phyloP scores from a whole-genome alignment of 208 protist species.

The Leptomonas seymouri region DNA sequence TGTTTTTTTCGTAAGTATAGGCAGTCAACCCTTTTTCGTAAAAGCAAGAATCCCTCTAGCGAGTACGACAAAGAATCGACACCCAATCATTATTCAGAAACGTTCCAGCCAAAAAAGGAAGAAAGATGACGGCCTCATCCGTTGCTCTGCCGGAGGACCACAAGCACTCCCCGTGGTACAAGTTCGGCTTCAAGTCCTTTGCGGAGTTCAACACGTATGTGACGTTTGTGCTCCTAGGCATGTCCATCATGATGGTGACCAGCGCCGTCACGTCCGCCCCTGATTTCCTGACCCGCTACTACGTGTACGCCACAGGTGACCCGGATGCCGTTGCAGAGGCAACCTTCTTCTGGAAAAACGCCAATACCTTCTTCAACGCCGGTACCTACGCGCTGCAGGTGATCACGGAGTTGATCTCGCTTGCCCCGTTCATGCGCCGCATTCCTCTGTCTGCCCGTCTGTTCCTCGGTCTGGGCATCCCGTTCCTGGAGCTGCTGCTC shows the following conservation, averaged over 20 bases:
- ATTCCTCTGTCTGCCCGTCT: slow-evolving; percentile 60
- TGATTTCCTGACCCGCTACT: slow-evolving; percentile 76
- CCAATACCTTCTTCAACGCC: slow-evolving; percentile 85
- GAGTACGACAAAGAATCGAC: neutral
- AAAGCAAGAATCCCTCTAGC: slow-evolving; percentile 1
- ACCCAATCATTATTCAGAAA: neutral
- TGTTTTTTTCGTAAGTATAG: neutral
- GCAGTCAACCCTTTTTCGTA: neutral
- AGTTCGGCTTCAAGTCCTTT: slow-evolving; percentile 55
- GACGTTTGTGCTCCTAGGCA: slow-evolving; percentile 83
- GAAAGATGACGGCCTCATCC: slow-evolving; percentile 12
- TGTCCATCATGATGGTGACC: slow-evolving; percentile 87
- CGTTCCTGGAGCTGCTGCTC: slow-evolving; percentile 59
- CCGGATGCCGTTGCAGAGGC: slow-evolving; percentile 43
- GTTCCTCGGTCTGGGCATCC: slow-evolving; percentile 53
- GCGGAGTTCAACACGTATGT: slow-evolving; percentile 77
- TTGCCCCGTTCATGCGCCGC: slow-evolving; percentile 47
- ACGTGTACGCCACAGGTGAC: slow-evolving; percentile 65
- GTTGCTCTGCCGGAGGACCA: neutral
- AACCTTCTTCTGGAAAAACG: slow-evolving; percentile 71
- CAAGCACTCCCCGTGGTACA: slow-evolving; percentile 30
- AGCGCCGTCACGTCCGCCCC: slow-evolving; percentile 85
- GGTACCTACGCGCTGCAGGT: slow-evolving; percentile 66
- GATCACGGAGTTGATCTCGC: slow-evolving; percentile 48
- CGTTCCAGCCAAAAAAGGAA: neutral